These are phyloP conservation scores for Micractinium conductrix DNA, from an alignment of 139 green algal species.

Conservation along the genomic window DNA sequence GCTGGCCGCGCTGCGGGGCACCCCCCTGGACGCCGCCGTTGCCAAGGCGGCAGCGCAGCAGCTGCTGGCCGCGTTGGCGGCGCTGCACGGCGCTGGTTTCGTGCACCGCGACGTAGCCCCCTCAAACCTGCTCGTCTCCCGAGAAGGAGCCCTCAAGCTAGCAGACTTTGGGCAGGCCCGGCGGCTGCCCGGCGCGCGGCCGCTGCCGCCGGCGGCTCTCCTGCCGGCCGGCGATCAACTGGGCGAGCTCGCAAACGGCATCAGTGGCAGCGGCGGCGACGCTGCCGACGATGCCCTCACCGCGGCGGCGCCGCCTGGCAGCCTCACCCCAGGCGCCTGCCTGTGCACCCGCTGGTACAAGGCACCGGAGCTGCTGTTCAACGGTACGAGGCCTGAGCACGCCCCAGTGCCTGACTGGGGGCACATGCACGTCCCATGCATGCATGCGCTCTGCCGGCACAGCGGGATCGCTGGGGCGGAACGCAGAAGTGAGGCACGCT, in stretches of 20 bases:
- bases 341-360: conserved; percentile 97
- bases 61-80: conserved; percentile 37
- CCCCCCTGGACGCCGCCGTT: not conserved
- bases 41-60: conserved; percentile 22
- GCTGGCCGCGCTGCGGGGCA: not conserved
- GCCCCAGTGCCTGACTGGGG: too few relatives aligned
- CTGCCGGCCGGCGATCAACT: not conserved
- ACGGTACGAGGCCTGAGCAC: too few relatives aligned
- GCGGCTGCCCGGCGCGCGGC: conserved; percentile 52
- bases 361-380: conserved; percentile 92
- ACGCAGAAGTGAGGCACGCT: too few relatives aligned
- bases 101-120: conserved; percentile 91
- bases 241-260: not conserved
- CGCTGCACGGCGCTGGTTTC: conserved; percentile 36
- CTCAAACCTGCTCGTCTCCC: conserved; percentile 90
- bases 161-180: conserved; percentile 97
- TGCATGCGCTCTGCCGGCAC: too few relatives aligned
- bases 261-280: not conserved
- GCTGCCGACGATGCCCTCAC: not conserved
- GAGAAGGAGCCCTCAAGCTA: conserved; percentile 81
- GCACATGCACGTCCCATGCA: too few relatives aligned
- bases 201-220: conserved; percentile 18
- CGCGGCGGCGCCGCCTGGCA: conserved; percentile 8
- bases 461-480: too few relatives aligned
- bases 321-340: conserved; percentile 80